A percentile compares a stretch with the other conserved stretches of the same genome.
phyloP scores from a whole-genome alignment of 1,284 basidiomycete species.

The Ganoderma meredithae region DNA sequence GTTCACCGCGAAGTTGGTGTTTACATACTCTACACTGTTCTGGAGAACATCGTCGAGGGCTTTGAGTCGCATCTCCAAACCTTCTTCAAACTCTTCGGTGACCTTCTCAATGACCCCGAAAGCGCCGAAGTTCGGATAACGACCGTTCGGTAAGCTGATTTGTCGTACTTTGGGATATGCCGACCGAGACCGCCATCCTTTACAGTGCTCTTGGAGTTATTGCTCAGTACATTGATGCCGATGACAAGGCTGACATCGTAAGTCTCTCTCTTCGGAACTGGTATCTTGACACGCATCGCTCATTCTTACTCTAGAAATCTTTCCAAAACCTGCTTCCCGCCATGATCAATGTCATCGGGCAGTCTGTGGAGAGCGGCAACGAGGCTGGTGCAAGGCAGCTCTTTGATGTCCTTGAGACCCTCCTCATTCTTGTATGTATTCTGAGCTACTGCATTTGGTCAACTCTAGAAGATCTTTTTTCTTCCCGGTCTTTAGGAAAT shows the following conservation, averaged over 20 bases:
- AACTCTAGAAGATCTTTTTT: not conserved
- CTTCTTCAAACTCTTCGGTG: constrained; percentile 86
- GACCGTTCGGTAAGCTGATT: constrained; percentile 70
- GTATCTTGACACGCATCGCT: constrained; percentile 6
- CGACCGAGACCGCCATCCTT: constrained; percentile 18
- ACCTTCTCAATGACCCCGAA: constrained; percentile 87
- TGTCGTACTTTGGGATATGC: constrained; percentile 5
- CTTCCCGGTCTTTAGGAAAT: constrained; percentile 69
- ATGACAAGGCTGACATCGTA: constrained; percentile 90
- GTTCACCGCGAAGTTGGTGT: constrained; percentile 91
- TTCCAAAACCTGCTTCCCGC: constrained; percentile 91
- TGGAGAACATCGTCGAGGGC: constrained; percentile 92
- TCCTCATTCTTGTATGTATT: constrained; percentile 83
- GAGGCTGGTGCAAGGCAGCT: constrained; percentile 88
- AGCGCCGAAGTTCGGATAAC: constrained; percentile 93
- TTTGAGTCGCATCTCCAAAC: constrained; percentile 82
- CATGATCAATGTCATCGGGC: constrained; percentile 92
- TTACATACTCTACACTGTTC: constrained; percentile 91
- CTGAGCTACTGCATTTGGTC: not conserved
- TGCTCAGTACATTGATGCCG: constrained; percentile 91
- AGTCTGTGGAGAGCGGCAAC: constrained; percentile 85
- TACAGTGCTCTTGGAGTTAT: constrained; percentile 87
- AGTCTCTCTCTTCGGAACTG: constrained; percentile 15
- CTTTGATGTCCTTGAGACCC: constrained; percentile 96
- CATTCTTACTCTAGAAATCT: constrained; percentile 61